Evolutionary conservation across 2,329 filamentous ascomycete species (phyloP).

Genomic region (Fulvia fulva): DNA sequence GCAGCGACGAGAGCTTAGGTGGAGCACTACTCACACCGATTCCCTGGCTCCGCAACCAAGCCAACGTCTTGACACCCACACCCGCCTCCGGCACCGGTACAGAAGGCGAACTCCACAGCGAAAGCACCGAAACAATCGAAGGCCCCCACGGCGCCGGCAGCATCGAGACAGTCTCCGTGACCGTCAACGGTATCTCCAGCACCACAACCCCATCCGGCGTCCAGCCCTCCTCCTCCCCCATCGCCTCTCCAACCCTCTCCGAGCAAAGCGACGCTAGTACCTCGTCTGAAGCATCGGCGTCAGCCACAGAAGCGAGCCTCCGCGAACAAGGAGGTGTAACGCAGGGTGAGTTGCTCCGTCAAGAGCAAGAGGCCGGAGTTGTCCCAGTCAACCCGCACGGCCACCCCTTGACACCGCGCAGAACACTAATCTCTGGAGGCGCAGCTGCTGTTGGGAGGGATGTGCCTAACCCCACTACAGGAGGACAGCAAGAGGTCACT

Average conservation of each 20-base stretch:
- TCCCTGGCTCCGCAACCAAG: slow-evolving; percentile 64
- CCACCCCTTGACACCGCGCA: slow-evolving; percentile 30
- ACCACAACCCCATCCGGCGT: slow-evolving; percentile 11
- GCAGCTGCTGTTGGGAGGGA: slow-evolving; percentile 27
- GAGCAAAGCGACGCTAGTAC: slow-evolving; percentile 36
- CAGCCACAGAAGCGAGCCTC: slow-evolving; percentile 29
- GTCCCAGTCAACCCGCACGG: slow-evolving; percentile 50
- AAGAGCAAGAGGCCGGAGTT: slow-evolving; percentile 78
- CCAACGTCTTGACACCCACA: slow-evolving; percentile 10
- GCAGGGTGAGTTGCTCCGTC: slow-evolving; percentile 78
- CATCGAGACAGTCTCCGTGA: slow-evolving; percentile 76
- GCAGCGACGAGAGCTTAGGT: slow-evolving; percentile 83
- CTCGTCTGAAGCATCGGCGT: slow-evolving; percentile 28
- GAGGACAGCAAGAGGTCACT: slow-evolving; percentile 25
- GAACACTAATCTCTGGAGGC: slow-evolving; percentile 24
- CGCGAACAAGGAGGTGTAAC: slow-evolving; percentile 57
- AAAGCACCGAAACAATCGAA: slow-evolving; percentile 75
- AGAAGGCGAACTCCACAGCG: slow-evolving; percentile 59
- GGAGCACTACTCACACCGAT: slow-evolving; percentile 92
- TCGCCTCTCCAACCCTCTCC: slow-evolving; percentile 27
- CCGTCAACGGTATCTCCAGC: slow-evolving; percentile 57
- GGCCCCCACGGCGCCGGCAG: slow-evolving; percentile 74
- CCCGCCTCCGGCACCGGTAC: slow-evolving; percentile 12
- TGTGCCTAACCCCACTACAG: background rate
- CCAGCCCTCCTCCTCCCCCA: slow-evolving; percentile 22